Percentiles rank a stretch among this genome's conserved stretches.
These are phyloP conservation scores for Naganishia sp. DNA, from an alignment of 1,284 basidiomycete species.

Conservation along the genomic window DNA sequence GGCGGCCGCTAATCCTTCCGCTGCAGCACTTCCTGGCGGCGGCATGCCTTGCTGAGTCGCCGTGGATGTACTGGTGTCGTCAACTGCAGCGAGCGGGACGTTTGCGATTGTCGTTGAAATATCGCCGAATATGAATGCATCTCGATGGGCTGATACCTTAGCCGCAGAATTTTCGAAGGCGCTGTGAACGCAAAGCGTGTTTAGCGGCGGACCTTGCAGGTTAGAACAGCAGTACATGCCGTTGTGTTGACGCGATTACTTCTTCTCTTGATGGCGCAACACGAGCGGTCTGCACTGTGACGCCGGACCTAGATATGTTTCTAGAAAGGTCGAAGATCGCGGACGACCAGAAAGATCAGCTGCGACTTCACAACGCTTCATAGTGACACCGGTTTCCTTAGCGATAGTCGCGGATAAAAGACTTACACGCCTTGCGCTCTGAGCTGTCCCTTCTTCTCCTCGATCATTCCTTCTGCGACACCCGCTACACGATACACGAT, in stretches of 20 bases:
- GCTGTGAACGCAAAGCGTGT: not conserved
- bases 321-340: not conserved
- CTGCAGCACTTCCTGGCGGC: slow-evolving; percentile 11
- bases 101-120: not conserved
- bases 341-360: not conserved
- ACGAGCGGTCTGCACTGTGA: slow-evolving; percentile 20
- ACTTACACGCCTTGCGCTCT: slow-evolving; percentile 29
- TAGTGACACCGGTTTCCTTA: no score
- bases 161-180: slow-evolving; percentile 25
- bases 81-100: not conserved
- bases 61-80: not conserved
- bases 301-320: slow-evolving; percentile 1
- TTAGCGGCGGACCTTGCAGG: no score
- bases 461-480: slow-evolving; percentile 10
- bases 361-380: not conserved
- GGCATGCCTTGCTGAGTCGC: not conserved
- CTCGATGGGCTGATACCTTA: slow-evolving; percentile 22
- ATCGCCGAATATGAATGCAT: slow-evolving; percentile 23
- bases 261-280: slow-evolving; percentile 28
- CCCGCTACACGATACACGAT: slow-evolving; percentile 15
- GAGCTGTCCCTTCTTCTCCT: slow-evolving; percentile 20
- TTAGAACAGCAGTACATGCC: slow-evolving; percentile 9
- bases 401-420: no score
- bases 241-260: slow-evolving; percentile 28
- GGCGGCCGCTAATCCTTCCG: slow-evolving; percentile 1